These are phyloP conservation scores for Tulasnella sp. DNA, from an alignment of 768 basidiomycete species.

Conservation along the genomic window DNA sequence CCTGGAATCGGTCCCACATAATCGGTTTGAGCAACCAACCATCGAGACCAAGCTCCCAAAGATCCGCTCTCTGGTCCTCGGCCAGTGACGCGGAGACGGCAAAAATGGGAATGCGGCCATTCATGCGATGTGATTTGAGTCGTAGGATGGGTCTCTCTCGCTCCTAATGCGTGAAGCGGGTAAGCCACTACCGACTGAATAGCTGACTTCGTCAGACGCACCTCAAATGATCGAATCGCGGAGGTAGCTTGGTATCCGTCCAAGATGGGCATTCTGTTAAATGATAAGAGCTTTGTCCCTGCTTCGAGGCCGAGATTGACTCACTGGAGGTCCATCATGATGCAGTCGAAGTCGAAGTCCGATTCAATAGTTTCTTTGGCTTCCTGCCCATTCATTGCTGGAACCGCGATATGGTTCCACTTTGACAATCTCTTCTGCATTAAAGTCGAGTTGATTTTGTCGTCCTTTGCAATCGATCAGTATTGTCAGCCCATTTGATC, in stretches of 20 bases:
- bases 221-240: constrained; percentile 61
- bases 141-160: neutral
- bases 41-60: constrained; percentile 58
- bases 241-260: constrained; percentile 67
- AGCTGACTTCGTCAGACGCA: constrained; percentile 29
- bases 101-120: constrained; percentile 71
- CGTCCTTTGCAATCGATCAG: constrained; percentile 53
- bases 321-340: constrained; percentile 82
- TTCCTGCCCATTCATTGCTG: constrained; percentile 72
- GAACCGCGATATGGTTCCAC: constrained; percentile 62
- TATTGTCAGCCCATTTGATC: neutral
- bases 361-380: constrained; percentile 54
- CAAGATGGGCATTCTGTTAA: constrained; percentile 68
- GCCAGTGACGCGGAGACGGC: constrained; percentile 73
- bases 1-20: constrained; percentile 62
- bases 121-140: constrained; percentile 45
- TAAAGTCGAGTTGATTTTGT: constrained; percentile 67
- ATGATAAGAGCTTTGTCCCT: neutral
- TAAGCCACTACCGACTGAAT: neutral
- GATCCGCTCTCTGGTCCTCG: constrained; percentile 53
- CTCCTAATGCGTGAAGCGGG: constrained; percentile 22
- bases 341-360: constrained; percentile 62
- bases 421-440: constrained; percentile 62
- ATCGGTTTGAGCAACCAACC: constrained; percentile 85
- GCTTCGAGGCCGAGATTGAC: constrained; percentile 31